These are phyloP conservation scores for Dictyostelium purpureum DNA, from an alignment of 78 protist species.

Conservation along the genomic window DNA sequence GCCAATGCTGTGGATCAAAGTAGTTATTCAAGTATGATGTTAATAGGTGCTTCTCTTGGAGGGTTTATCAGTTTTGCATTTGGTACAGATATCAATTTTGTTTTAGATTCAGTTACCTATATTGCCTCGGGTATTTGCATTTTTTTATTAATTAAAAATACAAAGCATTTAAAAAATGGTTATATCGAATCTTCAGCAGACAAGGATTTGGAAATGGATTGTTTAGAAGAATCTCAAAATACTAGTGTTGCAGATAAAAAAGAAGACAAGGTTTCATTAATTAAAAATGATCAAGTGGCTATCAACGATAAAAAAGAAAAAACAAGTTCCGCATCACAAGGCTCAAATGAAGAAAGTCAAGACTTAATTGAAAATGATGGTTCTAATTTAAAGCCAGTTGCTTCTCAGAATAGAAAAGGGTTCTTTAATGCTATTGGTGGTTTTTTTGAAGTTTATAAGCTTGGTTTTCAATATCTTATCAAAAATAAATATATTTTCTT, in stretches of 20 bases:
- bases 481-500: conserved; percentile 16
- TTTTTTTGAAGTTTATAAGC: conserved; percentile 3
- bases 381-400: too few species aligned
- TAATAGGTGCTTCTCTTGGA: conserved; percentile 54
- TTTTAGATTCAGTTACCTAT: conserved; percentile 20
- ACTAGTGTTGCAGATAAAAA: not conserved
- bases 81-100: conserved; percentile 38
- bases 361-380: not conserved
- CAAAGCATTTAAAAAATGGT: not conserved
- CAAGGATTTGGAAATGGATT: not conserved
- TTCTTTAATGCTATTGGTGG: not conserved
- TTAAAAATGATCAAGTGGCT: conserved; percentile 9
- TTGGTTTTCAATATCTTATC: not conserved
- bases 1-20: conserved; percentile 64
- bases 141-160: conserved; percentile 20
- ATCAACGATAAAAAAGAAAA: not conserved
- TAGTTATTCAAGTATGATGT: conserved; percentile 58
- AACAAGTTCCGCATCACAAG: too few species aligned
- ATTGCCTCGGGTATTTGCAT: conserved; percentile 9
- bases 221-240: not conserved
- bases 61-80: not conserved
- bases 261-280: not conserved
- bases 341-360: too few species aligned
- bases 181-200: not conserved
- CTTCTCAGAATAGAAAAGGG: not conserved